A percentile compares a stretch with the other conserved stretches of the same genome.
These are phyloP conservation scores for Trichosporon sp. DNA, from an alignment of 1,284 basidiomycete genomes.

Conservation along the genomic window DNA sequence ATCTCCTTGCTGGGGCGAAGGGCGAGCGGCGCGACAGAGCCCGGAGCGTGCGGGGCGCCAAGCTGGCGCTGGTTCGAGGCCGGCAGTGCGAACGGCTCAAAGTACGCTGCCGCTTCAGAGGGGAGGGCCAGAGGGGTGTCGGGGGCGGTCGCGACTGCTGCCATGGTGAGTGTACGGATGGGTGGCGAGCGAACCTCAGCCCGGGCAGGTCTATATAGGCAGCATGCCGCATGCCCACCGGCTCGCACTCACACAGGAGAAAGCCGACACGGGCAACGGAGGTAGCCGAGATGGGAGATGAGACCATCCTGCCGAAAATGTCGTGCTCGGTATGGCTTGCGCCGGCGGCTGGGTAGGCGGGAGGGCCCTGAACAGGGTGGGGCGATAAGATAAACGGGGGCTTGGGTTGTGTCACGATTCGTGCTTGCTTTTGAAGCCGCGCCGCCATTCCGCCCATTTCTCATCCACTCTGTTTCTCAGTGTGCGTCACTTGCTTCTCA, in stretches of 20 bases:
- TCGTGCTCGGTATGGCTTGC: background rate
- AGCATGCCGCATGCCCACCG: background rate
- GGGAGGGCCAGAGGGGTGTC: background rate
- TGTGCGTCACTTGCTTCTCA: background rate
- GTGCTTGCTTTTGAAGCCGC: background rate
- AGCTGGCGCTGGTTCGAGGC: conserved; percentile 74
- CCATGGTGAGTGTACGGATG: conserved; percentile 21
- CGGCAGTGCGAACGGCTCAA: conserved; percentile 49
- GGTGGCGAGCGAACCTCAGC: conserved; percentile 9
- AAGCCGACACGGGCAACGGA: conserved; percentile 1
- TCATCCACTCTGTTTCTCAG: background rate
- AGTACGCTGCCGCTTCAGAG: conserved; percentile 1
- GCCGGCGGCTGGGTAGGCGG: background rate
- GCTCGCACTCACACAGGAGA: background rate
- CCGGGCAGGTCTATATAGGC: background rate
- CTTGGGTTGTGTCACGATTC: background rate
- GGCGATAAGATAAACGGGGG: background rate
- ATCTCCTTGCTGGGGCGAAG: conserved; percentile 2
- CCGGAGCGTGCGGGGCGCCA: conserved; percentile 53
- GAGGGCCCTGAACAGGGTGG: background rate
- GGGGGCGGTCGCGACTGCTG: background rate
- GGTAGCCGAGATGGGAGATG: background rate
- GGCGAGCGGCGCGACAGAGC: conserved; percentile 10
- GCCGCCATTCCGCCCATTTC: background rate
- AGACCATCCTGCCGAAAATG: background rate